Percentiles rank a stretch among this genome's conserved stretches.
Evolutionary conservation across 129 eudicot species (phyloP).

Genomic region (Flaveria linearis): DNA sequence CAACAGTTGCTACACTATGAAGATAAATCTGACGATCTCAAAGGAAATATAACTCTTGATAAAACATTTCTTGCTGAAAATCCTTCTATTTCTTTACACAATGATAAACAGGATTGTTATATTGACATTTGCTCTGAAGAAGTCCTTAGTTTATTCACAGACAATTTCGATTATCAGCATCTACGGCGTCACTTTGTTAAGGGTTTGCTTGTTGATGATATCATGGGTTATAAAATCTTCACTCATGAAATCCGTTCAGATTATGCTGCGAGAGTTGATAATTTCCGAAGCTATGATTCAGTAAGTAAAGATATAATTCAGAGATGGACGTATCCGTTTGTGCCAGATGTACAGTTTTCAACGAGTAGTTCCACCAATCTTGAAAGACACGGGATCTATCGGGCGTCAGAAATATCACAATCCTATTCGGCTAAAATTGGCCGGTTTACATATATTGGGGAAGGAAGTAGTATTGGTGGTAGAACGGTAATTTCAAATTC

Average conservation of each 20-base stretch:
- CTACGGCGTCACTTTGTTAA: slow-evolving; percentile 92
- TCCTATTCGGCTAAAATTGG: slow-evolving; percentile 74
- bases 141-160: slow-evolving; percentile 83
- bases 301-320: slow-evolving; percentile 95
- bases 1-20: slow-evolving; percentile 81
- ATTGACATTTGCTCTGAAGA: slow-evolving; percentile 92
- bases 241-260: slow-evolving; percentile 87
- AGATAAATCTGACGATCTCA: slow-evolving; percentile 59
- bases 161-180: slow-evolving; percentile 98
- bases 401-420: slow-evolving; percentile 61
- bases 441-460: slow-evolving; percentile 76
- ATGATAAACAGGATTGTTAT: slow-evolving; percentile 96
- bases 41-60: slow-evolving; percentile 67
- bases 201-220: slow-evolving; percentile 87
- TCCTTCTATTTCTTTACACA: slow-evolving; percentile 58
- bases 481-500: slow-evolving; percentile 67
- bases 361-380: slow-evolving; percentile 53
- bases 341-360: slow-evolving; percentile 82
- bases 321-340: slow-evolving; percentile 94
- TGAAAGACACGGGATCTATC: slow-evolving; percentile 76
- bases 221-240: slow-evolving; percentile 92
- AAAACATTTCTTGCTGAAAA: slow-evolving; percentile 65
- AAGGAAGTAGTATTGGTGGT: slow-evolving; percentile 65
- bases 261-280: slow-evolving; percentile 91
- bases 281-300: slow-evolving; percentile 83